These are phyloP conservation scores for Solanum verrucosum DNA, from an alignment of 257 asterid genomes.

Conservation along the genomic window DNA sequence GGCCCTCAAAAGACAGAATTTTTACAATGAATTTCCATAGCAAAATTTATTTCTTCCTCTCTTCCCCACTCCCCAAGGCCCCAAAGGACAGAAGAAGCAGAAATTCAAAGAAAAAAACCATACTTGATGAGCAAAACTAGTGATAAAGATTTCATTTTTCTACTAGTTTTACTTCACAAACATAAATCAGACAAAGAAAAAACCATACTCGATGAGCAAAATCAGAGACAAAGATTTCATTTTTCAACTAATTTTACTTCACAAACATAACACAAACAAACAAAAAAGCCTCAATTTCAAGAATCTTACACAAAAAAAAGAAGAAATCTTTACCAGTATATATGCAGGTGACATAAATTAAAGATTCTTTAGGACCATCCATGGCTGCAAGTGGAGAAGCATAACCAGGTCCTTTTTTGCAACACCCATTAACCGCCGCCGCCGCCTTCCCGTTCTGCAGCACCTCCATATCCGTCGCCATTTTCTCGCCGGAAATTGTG, in stretches of 20 bases:
- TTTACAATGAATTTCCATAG: background rate
- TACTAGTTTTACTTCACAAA: background rate
- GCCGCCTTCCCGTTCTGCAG: constrained; percentile 31
- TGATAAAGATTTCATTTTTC: background rate
- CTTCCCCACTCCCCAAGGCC: background rate
- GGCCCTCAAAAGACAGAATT: background rate
- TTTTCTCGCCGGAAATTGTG: background rate
- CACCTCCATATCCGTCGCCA: constrained; percentile 41
- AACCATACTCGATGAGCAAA: background rate
- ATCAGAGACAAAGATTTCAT: background rate
- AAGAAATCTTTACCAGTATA: constrained; percentile 39
- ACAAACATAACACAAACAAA: background rate
- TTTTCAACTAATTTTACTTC: background rate
- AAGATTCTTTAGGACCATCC: constrained; percentile 86
- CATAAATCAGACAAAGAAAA: background rate
- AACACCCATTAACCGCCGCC: constrained; percentile 36
- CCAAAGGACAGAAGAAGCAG: background rate
- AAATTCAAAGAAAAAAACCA: background rate
- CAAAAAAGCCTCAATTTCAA: background rate
- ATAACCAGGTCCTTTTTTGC: constrained; percentile 81
- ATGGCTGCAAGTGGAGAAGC: constrained; percentile 85
- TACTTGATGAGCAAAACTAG: background rate
- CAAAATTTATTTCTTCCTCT: too few species aligned
- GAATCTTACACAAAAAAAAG: background rate
- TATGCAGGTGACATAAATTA: constrained; percentile 82